Conservation (phyloP, 495 filamentous ascomycete genomes). For the Penicillium dipodomyicola region DNA sequence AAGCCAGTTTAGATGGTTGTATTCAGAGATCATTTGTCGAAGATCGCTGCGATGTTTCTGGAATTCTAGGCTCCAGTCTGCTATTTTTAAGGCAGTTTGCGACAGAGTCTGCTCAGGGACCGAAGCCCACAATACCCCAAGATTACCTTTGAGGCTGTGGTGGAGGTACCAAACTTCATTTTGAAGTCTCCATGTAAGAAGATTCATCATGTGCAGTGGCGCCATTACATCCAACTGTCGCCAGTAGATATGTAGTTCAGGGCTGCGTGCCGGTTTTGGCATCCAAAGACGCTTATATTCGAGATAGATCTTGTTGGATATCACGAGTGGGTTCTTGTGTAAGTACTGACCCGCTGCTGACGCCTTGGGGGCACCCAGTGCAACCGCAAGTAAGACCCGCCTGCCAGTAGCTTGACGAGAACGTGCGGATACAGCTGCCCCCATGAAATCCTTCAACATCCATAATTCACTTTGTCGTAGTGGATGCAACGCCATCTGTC, state of each 20-base stretch:
- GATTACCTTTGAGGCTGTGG: conserved; percentile 2
- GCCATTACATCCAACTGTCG: conserved; percentile 34
- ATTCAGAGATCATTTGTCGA: background rate
- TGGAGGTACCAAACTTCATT: conserved; percentile 19
- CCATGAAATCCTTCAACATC: background rate
- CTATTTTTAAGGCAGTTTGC: background rate
- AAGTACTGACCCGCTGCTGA: background rate
- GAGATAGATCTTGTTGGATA: background rate
- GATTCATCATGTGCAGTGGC: conserved; percentile 17
- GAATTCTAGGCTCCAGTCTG: background rate
- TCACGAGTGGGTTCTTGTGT: background rate
- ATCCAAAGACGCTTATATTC: conserved; percentile 14
- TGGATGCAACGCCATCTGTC: background rate
- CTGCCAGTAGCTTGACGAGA: background rate
- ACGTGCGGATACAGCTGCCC: background rate
- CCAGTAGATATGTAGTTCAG: conserved; percentile 24
- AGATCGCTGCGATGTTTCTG: conserved; percentile 7
- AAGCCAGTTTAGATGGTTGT: conserved; percentile 27
- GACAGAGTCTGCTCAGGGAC: background rate
- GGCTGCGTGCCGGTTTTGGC: conserved; percentile 5
- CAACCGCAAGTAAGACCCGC: background rate
- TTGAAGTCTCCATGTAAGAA: background rate
- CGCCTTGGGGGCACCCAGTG: background rate
- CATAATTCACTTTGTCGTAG: background rate
- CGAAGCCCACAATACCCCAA: conserved; percentile 22